Percentiles rank a stretch among this genome's conserved stretches.
Evolutionary conservation across 2,329 filamentous ascomycete species (phyloP).

Genomic region (Canariomyces notabilis): DNA sequence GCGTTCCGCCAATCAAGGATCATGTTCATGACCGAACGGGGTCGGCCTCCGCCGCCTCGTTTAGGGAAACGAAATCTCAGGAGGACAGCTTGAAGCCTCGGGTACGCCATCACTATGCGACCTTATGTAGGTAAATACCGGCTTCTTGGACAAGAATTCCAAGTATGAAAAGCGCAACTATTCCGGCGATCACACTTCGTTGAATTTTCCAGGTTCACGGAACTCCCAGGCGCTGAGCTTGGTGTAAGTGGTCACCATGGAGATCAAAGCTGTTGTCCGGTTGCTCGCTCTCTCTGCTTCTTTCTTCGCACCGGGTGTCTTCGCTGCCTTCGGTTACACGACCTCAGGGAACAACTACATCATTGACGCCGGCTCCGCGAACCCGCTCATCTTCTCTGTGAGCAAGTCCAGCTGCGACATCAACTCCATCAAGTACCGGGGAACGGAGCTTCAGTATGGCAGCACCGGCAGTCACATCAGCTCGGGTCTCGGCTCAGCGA

Average conservation of each 20-base stretch:
- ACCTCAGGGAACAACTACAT: slow-evolving; percentile 38
- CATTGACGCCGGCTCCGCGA: slow-evolving; percentile 44
- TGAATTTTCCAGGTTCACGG: neutral
- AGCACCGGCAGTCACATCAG: slow-evolving; percentile 50
- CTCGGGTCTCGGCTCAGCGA: slow-evolving; percentile 54
- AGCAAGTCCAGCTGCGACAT: slow-evolving; percentile 55
- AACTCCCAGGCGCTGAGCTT: neutral
- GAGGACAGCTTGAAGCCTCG: neutral
- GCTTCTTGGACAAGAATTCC: neutral
- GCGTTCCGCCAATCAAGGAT: slow-evolving; percentile 22
- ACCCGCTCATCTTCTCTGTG: slow-evolving; percentile 47
- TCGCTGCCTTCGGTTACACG: slow-evolving; percentile 40
- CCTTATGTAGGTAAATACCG: too few relatives aligned
- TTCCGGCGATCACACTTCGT: neutral
- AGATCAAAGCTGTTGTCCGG: slow-evolving; percentile 16
- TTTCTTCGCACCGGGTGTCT: slow-evolving; percentile 22
- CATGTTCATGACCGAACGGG: neutral
- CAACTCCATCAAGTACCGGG: slow-evolving; percentile 56
- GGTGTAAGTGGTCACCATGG: slow-evolving; percentile 16
- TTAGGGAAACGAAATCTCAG: neutral
- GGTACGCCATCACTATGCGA: neutral
- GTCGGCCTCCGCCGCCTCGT: slow-evolving; percentile 4
- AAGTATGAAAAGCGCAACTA: neutral
- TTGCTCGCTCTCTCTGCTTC: slow-evolving; percentile 14
- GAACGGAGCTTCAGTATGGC: slow-evolving; percentile 53